These are phyloP conservation scores for Pelagophyceae sp. DNA, from an alignment of 352 stramenopile species.

Conservation along the genomic window DNA sequence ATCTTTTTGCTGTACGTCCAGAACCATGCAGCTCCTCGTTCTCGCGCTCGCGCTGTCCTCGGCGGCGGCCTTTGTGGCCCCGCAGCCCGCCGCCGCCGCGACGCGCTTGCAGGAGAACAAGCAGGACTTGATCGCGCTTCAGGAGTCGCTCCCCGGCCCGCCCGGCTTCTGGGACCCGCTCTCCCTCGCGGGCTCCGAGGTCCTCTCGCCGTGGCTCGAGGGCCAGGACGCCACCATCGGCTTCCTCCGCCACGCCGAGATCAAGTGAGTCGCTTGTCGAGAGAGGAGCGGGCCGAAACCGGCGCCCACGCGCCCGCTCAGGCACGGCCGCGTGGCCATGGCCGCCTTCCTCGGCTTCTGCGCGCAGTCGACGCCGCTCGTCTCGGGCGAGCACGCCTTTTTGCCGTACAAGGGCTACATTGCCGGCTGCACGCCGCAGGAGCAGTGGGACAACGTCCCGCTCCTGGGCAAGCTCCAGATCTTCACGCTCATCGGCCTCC, in stretches of 20 bases:
- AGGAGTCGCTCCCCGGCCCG: slow-evolving; percentile 40
- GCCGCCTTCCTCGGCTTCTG: slow-evolving; percentile 3
- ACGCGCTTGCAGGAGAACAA: slow-evolving; percentile 19
- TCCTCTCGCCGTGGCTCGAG: slow-evolving; percentile 37
- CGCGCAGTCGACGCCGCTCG: slow-evolving; percentile 11
- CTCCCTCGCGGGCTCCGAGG: slow-evolving; percentile 32
- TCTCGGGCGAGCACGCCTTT: neutral
- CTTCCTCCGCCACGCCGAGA: slow-evolving; percentile 42
- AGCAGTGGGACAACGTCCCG: slow-evolving; percentile 17
- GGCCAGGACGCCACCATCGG: slow-evolving; percentile 42
- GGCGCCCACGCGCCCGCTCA: too few species aligned
- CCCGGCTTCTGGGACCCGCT: slow-evolving; percentile 38
- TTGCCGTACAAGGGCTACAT: slow-evolving; percentile 5
- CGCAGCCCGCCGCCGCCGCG: neutral
- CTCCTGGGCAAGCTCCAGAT: slow-evolving; percentile 10
- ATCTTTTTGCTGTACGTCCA: neutral
- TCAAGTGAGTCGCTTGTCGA: too few species aligned
- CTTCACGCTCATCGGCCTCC: slow-evolving; percentile 8
- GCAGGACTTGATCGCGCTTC: slow-evolving; percentile 43
- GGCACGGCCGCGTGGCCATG: slow-evolving; percentile 14
- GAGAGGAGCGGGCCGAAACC: too few species aligned
- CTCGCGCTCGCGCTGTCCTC: neutral
- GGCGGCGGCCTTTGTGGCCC: neutral
- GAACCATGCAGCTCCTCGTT: slow-evolving; percentile 1
- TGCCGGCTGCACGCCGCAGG: neutral